Base-by-base conservation (phyloP, 1,139 yeast species). In the Saccharomyces hybrid region DNA sequence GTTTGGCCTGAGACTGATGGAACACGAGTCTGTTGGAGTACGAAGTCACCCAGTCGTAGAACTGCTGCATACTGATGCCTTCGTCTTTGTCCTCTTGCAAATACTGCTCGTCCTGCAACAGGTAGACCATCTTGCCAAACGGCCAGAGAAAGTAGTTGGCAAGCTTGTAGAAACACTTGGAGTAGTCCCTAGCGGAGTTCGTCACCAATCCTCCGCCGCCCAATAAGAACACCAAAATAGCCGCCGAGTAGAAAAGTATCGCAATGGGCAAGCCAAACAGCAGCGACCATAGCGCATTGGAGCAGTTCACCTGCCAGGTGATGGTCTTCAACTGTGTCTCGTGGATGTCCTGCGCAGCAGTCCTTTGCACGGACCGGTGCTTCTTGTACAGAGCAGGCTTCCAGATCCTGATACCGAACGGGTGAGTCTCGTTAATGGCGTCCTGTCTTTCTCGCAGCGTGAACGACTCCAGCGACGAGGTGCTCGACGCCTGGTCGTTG, bases 391-490 rank as follows among this genome's bases (percentile, higher is more conserved):
- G 77, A 2, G 99, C 97, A 1, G 99, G 99, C 67, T 93, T 93
- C 99, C 99, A 93, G 63, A 93, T 88, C 70, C 96, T 86, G 53
- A 93, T 90, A 78, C 99, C 99, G 68, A 93, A 93, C 0, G 99
- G 99, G 53, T 95, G 99, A 1, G 98, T 90, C 54, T 88, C 84
- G 67, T 93, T 93, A 69, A 93, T 95, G 3, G 99, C 99, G 61
- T 88, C 90, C 71, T 93, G 99, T 60, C 98, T 83, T 62, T 91
- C 97, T 57, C 93, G 78, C 57, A 93, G 77, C n/a, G 96, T 93
- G 64, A 88, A 84, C 0, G 96, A 86, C 66, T 90, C 97, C 26
- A 81, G 70, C 0, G 95, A 81, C 2, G 93, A 81, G 1, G 77
- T 73, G 1, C 80, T 68, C 0, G 89, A 81, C 1, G 78, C 76